Evolutionary conservation across 805 yeast genomes (phyloP).

Genomic region (Yamadazyma tumulicola): DNA sequence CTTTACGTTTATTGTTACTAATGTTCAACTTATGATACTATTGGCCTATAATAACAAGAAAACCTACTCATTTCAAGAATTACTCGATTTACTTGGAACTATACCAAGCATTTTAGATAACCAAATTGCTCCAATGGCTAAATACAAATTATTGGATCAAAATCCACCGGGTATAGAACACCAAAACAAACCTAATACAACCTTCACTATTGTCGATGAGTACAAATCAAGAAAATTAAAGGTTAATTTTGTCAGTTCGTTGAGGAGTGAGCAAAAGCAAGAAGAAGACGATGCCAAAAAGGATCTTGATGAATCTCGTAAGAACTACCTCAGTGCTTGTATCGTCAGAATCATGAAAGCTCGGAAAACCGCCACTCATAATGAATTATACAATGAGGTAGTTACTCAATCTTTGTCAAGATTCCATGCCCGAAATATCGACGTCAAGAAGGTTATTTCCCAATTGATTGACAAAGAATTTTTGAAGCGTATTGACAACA

Average conservation of each 20-base stretch:
- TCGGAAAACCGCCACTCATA: slow-evolving; percentile 74
- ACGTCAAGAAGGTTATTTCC: slow-evolving; percentile 84
- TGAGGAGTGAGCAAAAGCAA: slow-evolving; percentile 50
- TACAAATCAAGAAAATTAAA: slow-evolving; percentile 82
- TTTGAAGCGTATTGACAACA: slow-evolving; percentile 70
- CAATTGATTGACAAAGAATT: slow-evolving; percentile 82
- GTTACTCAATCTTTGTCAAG: slow-evolving; percentile 79
- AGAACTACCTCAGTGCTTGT: slow-evolving; percentile 83
- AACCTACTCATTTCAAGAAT: slow-evolving; percentile 54
- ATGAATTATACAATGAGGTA: slow-evolving; percentile 79
- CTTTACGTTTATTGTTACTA: slow-evolving; percentile 73
- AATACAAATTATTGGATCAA: slow-evolving; percentile 70
- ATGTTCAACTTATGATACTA: slow-evolving; percentile 83
- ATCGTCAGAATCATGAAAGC: slow-evolving; percentile 97
- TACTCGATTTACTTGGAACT: slow-evolving; percentile 66
- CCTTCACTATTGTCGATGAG: slow-evolving; percentile 69
- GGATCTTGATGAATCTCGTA: slow-evolving; percentile 84
- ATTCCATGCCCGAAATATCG: slow-evolving; percentile 81
- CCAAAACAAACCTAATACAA: slow-evolving; percentile 44
- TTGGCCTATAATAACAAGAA: slow-evolving; percentile 76
- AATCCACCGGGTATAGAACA: slow-evolving; percentile 59
- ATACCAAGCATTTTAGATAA: slow-evolving; percentile 64
- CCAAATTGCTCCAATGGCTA: slow-evolving; percentile 76
- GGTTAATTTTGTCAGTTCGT: slow-evolving; percentile 68
- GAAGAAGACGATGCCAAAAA: slow-evolving; percentile 73